Conservation (phyloP, 192 early-diverging fungal species). For the Rhizophagus sp. region DNA sequence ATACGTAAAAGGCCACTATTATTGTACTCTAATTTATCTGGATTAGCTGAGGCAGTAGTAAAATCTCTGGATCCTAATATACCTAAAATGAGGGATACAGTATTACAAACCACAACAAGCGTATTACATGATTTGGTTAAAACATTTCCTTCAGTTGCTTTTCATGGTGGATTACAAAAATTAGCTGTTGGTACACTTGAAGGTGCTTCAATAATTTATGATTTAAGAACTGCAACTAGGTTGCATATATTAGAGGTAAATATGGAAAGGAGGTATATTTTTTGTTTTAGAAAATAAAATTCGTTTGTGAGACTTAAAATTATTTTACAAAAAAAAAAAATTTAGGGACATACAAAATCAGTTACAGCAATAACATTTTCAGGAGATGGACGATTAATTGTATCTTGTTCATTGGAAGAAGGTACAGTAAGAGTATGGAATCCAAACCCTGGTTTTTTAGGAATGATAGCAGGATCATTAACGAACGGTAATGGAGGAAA, state of each 20-base stretch:
- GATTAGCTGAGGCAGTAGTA: conserved; percentile 76
- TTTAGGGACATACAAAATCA: conserved; percentile 66
- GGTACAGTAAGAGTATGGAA: conserved; percentile 76
- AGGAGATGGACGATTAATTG: conserved; percentile 73
- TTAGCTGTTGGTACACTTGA: conserved; percentile 77
- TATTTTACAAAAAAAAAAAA: conserved; percentile 8
- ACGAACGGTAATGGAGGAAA: background rate
- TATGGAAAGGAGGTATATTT: background rate
- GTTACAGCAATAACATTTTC: conserved; percentile 77
- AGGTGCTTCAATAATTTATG: conserved; percentile 76
- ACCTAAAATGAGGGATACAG: conserved; percentile 66
- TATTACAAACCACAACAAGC: conserved; percentile 60
- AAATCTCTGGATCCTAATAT: conserved; percentile 82
- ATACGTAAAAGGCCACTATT: conserved; percentile 75
- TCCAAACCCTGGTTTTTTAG: conserved; percentile 68
- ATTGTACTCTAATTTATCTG: conserved; percentile 59
- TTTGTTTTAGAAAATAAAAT: background rate
- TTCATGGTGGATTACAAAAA: conserved; percentile 73
- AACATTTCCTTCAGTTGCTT: conserved; percentile 73
- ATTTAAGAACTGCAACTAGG: conserved; percentile 79
- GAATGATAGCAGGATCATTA: conserved; percentile 57
- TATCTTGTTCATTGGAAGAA: conserved; percentile 69
- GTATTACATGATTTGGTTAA: conserved; percentile 61
- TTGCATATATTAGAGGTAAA: conserved; percentile 72
- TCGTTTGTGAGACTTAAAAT: background rate